A percentile compares a stretch with the other conserved stretches of the same genome.
phyloP scores from a whole-genome alignment of 805 yeast genomes.

The Saturnispora sekii region DNA sequence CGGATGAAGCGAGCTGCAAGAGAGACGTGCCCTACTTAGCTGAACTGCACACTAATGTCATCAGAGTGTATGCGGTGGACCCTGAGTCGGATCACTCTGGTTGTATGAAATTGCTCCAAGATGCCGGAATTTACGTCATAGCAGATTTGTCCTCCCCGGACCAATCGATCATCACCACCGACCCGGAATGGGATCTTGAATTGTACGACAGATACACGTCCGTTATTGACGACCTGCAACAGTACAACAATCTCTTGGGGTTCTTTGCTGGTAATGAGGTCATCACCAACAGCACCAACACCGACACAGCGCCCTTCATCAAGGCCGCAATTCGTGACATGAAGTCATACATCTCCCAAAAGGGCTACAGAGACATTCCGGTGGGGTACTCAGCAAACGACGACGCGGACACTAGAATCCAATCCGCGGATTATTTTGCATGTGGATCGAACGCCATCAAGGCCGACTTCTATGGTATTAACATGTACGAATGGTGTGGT shows the following conservation, averaged over 20 bases:
- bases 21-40: slow-evolving; percentile 76
- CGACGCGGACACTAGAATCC: slow-evolving; percentile 69
- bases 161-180: slow-evolving; percentile 62
- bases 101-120: slow-evolving; percentile 65
- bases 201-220: slow-evolving; percentile 68
- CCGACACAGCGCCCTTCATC: slow-evolving; percentile 87
- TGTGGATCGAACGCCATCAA: slow-evolving; percentile 65
- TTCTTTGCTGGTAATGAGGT: slow-evolving; percentile 98
- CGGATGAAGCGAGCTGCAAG: slow-evolving; percentile 56
- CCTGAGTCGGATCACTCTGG: slow-evolving; percentile 59
- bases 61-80: slow-evolving; percentile 83
- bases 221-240: slow-evolving; percentile 72
- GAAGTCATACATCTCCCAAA: slow-evolving; percentile 58
- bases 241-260: slow-evolving; percentile 77
- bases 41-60: slow-evolving; percentile 61
- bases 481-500: slow-evolving; percentile 89
- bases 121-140: slow-evolving; percentile 86
- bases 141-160: slow-evolving; percentile 87
- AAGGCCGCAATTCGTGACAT: slow-evolving; percentile 93
- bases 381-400: slow-evolving; percentile 93
- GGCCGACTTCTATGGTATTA: slow-evolving; percentile 74
- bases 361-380: slow-evolving; percentile 70
- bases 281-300: slow-evolving; percentile 70
- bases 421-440: slow-evolving; percentile 73
- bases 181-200: slow-evolving; percentile 69